These are phyloP conservation scores for Phellopilus nigrolimitatus DNA, from an alignment of 1,284 basidiomycete species.

Conservation along the genomic window DNA sequence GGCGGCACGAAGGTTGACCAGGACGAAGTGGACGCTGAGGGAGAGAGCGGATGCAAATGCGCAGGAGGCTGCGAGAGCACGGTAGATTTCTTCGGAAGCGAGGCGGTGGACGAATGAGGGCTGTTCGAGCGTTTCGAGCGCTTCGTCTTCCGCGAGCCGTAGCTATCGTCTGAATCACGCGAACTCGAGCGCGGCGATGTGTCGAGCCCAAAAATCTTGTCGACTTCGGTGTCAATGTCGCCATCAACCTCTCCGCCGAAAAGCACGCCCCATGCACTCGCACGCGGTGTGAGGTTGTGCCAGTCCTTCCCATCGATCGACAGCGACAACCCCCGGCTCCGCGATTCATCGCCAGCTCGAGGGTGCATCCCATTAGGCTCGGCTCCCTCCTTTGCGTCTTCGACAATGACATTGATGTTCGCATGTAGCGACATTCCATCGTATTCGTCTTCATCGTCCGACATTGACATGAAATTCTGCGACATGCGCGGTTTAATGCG, in stretches of 20 bases:
- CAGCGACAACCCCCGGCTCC: slow-evolving; percentile 5
- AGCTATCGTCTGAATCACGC: slow-evolving; percentile 2
- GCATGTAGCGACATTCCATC: slow-evolving; percentile 19
- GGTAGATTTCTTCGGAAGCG: no score
- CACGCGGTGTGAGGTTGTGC: slow-evolving; percentile 14
- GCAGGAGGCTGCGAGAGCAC: slow-evolving; percentile 2
- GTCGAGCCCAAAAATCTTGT: slow-evolving; percentile 15
- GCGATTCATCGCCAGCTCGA: slow-evolving; percentile 15
- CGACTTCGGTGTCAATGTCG: slow-evolving; percentile 13
- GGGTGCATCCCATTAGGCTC: slow-evolving; percentile 30
- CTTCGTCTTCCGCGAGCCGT: slow-evolving; percentile 12
- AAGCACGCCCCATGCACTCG: slow-evolving; percentile 15
- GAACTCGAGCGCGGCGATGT: neutral
- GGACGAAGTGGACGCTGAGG: neutral
- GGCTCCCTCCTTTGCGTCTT: slow-evolving; percentile 23
- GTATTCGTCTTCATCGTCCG: slow-evolving; percentile 29
- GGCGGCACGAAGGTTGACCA: neutral
- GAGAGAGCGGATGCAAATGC: slow-evolving; percentile 10
- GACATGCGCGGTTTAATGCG: slow-evolving; percentile 22
- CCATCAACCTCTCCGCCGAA: slow-evolving; percentile 16
- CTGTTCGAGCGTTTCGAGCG: slow-evolving; percentile 16
- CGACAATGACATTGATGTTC: slow-evolving; percentile 16
- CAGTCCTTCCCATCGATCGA: slow-evolving; percentile 13
- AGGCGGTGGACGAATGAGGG: neutral
- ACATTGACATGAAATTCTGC: slow-evolving; percentile 25